These are phyloP conservation scores for Stachybotrys chartarum DNA, from an alignment of 2,329 filamentous ascomycete species.

Conservation along the genomic window DNA sequence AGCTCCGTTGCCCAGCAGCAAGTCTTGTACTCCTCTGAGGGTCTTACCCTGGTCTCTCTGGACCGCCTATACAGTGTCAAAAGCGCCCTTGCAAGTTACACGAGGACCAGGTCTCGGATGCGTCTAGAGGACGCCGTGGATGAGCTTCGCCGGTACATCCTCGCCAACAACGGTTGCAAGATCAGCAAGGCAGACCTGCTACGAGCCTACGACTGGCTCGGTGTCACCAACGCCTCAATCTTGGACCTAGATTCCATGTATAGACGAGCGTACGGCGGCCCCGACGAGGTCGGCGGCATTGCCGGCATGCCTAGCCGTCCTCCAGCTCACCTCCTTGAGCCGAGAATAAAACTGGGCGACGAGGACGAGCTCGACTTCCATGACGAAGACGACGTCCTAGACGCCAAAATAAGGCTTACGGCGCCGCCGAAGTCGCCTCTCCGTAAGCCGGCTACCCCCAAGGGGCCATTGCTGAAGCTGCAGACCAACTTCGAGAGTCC, in stretches of 20 bases:
- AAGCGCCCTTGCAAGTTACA: slow-evolving; percentile 50
- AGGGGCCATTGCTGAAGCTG: slow-evolving; percentile 28
- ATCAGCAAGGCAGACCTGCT: slow-evolving; percentile 44
- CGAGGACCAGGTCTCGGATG: slow-evolving; percentile 32
- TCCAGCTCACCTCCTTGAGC: slow-evolving; percentile 10
- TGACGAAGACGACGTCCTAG: slow-evolving; percentile 5
- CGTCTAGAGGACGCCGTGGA: slow-evolving; percentile 56
- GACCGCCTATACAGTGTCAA: slow-evolving; percentile 61
- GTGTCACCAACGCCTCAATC: slow-evolving; percentile 41
- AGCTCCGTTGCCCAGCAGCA: slow-evolving; percentile 54
- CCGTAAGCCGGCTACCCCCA: slow-evolving; percentile 16
- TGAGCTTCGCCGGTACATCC: slow-evolving; percentile 52
- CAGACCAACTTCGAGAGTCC: slow-evolving; percentile 33
- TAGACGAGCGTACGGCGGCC: slow-evolving; percentile 46
- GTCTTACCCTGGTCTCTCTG: slow-evolving; percentile 51
- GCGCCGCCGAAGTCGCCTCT: not conserved
- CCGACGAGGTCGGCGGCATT: slow-evolving; percentile 37
- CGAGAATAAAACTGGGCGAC: slow-evolving; percentile 11
- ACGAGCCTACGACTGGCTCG: slow-evolving; percentile 51
- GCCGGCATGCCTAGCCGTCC: slow-evolving; percentile 14
- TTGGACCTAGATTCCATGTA: slow-evolving; percentile 51
- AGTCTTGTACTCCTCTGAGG: slow-evolving; percentile 51
- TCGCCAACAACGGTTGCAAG: slow-evolving; percentile 43
- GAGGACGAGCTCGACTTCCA: slow-evolving; percentile 13
- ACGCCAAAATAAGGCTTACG: not conserved